Base-by-base conservation (phyloP, 768 basidiomycete species). In the Hebeloma cylindrosporum region DNA sequence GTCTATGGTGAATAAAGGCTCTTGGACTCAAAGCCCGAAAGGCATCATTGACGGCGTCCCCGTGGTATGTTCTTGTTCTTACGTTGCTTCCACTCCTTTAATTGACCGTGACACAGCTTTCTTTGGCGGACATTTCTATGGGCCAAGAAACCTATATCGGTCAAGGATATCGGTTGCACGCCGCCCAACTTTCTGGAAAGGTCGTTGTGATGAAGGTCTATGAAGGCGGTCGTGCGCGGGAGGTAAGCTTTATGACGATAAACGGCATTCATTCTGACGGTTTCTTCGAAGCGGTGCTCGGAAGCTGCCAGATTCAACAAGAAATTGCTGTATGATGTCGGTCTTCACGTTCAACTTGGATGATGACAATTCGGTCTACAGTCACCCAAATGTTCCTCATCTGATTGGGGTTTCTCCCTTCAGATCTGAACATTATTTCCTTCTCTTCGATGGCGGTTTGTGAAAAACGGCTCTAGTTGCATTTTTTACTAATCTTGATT, bases 381-480 rank as follows among this genome's bases (percentile, higher is more conserved):
- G 43, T 5, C 43, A 45, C 18, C 22, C 43, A n/a, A 45, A 45
- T n/a, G 28, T 45, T 17, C 43, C 34, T 35, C 43, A 23, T 17
- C 35, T 45, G 43, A 26, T 45, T 7, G 43, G 22, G 2, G 43
- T 45, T 10, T 45, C 43, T 25, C 23, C 34, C 11, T 27, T 27
- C 17, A n/a, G 37, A 11, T 45, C 43, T 11, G 33, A 37, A 26
- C 13, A 27, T 6, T 25, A 32, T 27, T 45, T 45, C 17, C 43
- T 45, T 28, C 22, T 45, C 8, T 45, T 45, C 21, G 22, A 45
- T 37, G 43, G 32, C n/a, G 43, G 43, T 45, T 36, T 17, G 43
- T 37, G 10, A 17, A 3, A 4, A 5, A 5, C 7, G 18, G 21
- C 7, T 11, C 10, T 5, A 7, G 14, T 8, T 3, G 16, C 26